Base-by-base conservation (phyloP, 176 grass and related monocot genomes). In the Echinochloa phyllopogon region DNA sequence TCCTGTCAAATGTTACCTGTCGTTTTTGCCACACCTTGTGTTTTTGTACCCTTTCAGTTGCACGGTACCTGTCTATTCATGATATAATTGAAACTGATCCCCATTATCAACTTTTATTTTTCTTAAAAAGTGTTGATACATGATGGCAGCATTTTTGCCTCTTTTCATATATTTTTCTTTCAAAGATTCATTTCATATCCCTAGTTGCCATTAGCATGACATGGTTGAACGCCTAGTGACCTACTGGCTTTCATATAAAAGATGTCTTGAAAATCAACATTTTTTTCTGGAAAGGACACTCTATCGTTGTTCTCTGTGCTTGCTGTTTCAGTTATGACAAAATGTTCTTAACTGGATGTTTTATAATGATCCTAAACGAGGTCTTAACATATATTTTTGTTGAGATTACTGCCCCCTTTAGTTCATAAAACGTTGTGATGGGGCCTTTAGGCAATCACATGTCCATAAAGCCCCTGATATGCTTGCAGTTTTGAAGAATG, bases 1-100 rank as follows among this genome's bases (percentile, higher is more conserved):
- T 98, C 96, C 96, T 82, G 0, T 45, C 59, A 24, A 48, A 59
- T 38, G 50, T 70, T 72, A 48, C 14, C 29, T 59, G 2, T 33
- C 72, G 3, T 61, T 56, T 43, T 21, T 75, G 21, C 56, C 81
- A 8, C 0, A 21, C 8, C 55, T 67, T 77, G 3, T 62, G 38
- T 44, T 72, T 90, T 15, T 68, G 10, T 72, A 59, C 24, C 53
- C 47, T 62, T 66, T 24, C n/a, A 10, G 69, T n/a, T 72, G 5
- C 41, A 65, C 1, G 3, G 5, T 72, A 65, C 51, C 75, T 85
- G 42, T 85, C 17, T 38, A 42, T 17, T 70, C n/a, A 25, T 15
- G 15, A 48, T 40, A 6, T 43, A 79, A 65, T 51, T 0, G 18
- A 14, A 41, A 33, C 55, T 25, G 15, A 21, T 15, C 52, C 40